These are phyloP conservation scores for Pseudogymnoascus destructans DNA, from an alignment of 2,329 filamentous ascomycete genomes.

Conservation along the genomic window DNA sequence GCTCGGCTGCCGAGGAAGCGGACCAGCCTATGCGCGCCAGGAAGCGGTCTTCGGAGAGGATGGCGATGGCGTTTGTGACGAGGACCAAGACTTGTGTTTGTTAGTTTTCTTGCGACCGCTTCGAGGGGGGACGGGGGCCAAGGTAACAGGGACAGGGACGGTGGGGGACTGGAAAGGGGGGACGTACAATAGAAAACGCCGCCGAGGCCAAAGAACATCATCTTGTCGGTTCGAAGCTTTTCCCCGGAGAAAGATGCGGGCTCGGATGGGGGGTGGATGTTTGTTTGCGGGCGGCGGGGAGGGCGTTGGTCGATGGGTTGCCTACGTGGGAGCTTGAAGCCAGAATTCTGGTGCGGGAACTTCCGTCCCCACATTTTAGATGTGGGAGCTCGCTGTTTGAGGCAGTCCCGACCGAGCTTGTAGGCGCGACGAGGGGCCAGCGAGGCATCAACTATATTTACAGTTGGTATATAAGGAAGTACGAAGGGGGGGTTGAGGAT, in stretches of 20 bases:
- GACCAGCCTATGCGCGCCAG: slow-evolving; percentile 80
- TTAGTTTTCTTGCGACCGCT: no score
- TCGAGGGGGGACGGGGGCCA: no score
- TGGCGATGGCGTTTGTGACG: slow-evolving; percentile 83
- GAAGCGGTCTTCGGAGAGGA: slow-evolving; percentile 91
- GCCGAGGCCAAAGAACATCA: slow-evolving; percentile 57
- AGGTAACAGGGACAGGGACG: slow-evolving; percentile 5
- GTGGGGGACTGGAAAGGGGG: slow-evolving; percentile 4
- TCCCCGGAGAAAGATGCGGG: neutral
- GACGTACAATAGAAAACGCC: slow-evolving; percentile 59
- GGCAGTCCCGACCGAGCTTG: neutral
- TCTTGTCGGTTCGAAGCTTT: slow-evolving; percentile 29
- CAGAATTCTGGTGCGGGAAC: slow-evolving; percentile 9
- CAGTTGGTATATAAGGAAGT: neutral
- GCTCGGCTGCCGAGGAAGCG: slow-evolving; percentile 48
- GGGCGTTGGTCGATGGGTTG: slow-evolving; percentile 13
- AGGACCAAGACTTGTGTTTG: slow-evolving; percentile 51
- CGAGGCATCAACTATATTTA: neutral
- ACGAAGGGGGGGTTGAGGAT: neutral
- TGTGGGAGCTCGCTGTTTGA: neutral
- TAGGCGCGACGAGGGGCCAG: neutral
- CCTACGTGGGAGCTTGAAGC: slow-evolving; percentile 5
- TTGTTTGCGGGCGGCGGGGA: neutral
- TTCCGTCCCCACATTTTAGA: neutral
- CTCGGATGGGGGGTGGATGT: neutral